phyloP scores from a whole-genome alignment of 768 basidiomycete species.

The Bullera alba region DNA sequence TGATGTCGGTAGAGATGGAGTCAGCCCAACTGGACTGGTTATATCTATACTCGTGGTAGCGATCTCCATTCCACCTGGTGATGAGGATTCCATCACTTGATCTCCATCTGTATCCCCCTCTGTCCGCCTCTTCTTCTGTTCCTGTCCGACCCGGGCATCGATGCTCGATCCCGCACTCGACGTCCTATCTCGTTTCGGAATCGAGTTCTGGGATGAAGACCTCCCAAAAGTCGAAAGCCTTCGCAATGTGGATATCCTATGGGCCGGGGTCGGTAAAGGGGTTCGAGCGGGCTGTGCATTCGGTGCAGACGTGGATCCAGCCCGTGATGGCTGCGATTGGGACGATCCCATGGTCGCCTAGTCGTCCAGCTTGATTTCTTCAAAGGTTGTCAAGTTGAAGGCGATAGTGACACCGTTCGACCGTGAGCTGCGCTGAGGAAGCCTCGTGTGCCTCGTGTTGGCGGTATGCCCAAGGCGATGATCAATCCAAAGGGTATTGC shows the following conservation, averaged over 20 bases:
- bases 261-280: background rate
- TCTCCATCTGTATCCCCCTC: background rate
- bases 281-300: background rate
- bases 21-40: no score
- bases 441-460: no score
- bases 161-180: background rate
- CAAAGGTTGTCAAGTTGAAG: no score
- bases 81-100: background rate
- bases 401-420: no score
- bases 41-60: no score
- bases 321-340: conserved; percentile 1
- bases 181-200: background rate
- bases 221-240: background rate
- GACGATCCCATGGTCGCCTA: conserved; percentile 1
- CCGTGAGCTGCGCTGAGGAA: no score
- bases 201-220: background rate
- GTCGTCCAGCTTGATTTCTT: background rate
- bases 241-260: background rate
- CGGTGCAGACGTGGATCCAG: no score
- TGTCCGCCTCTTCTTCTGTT: background rate
- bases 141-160: background rate
- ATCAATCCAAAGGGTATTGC: no score
- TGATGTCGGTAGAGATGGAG: no score
- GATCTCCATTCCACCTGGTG: no score
- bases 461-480: no score